Conservation (phyloP, 345 rosid genomes). For the Ailanthus altissimus region DNA sequence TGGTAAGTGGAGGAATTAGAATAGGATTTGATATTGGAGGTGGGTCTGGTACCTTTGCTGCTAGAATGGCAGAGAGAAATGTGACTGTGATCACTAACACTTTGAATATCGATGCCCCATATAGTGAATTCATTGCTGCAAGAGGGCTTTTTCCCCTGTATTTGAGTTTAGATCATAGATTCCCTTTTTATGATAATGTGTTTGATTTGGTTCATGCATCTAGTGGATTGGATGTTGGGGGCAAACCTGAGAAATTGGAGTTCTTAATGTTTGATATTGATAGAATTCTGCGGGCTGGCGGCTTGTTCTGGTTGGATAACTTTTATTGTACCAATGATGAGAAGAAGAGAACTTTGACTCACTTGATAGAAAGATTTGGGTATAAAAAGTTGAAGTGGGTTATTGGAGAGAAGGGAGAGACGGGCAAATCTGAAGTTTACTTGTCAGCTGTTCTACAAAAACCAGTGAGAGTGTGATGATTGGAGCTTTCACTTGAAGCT, state of each 20-base stretch:
- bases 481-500: constrained; percentile 4
- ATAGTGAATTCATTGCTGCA: constrained; percentile 76
- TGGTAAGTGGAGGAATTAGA: constrained; percentile 72
- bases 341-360: constrained; percentile 71
- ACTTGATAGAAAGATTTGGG: constrained; percentile 77
- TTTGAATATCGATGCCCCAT: constrained; percentile 76
- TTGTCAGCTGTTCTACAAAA: constrained; percentile 93
- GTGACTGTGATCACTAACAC: constrained; percentile 74
- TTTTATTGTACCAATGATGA: constrained; percentile 64
- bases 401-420: constrained; percentile 74
- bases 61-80: constrained; percentile 90
- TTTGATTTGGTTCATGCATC: constrained; percentile 76
- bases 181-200: constrained; percentile 86
- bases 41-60: constrained; percentile 89
- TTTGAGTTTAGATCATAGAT: constrained; percentile 86
- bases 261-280: constrained; percentile 95
- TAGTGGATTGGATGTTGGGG: constrained; percentile 67
- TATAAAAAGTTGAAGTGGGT: constrained; percentile 97
- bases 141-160: constrained; percentile 87
- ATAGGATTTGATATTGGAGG: constrained; percentile 87
- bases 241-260: constrained; percentile 75
- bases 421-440: constrained; percentile 57
- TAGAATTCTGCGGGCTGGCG: constrained; percentile 78
- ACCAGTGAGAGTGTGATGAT: constrained; percentile 63
- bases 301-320: constrained; percentile 88